Conservation (phyloP, 345 rosid species). For the Syzygium aqueum region DNA sequence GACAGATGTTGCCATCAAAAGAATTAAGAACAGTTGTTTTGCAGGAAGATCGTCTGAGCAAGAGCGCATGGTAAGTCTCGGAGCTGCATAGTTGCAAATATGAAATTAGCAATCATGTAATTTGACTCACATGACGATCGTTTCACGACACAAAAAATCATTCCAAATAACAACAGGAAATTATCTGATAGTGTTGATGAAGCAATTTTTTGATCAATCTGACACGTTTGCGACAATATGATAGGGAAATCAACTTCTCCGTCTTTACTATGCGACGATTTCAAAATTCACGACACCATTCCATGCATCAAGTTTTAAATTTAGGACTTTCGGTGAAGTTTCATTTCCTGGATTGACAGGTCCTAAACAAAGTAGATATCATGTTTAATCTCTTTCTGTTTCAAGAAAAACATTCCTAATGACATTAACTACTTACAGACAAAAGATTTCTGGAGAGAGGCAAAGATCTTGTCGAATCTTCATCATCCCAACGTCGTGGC, state of each 20-base stretch:
- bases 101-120: not conserved
- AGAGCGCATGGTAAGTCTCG: constrained; percentile 57
- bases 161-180: not conserved
- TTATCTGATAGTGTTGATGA: not conserved
- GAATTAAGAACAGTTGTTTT: constrained; percentile 83
- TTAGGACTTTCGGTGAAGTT: not conserved
- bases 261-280: not conserved
- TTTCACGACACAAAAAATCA: not conserved
- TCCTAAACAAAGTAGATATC: not conserved
- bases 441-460: constrained; percentile 91
- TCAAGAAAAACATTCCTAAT: not conserved
- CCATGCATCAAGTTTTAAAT: not conserved
- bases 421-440: constrained; percentile 23
- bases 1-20: constrained; percentile 89
- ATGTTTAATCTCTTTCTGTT: not conserved
- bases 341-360: not conserved
- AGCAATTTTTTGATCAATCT: not conserved
- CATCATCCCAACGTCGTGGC: constrained; percentile 98
- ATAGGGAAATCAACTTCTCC: not conserved
- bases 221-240: not conserved
- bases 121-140: not conserved
- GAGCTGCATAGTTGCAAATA: not conserved
- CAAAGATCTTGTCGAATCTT: constrained; percentile 71
- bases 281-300: not conserved
- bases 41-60: constrained; percentile 71